Percentiles rank a stretch among this genome's conserved stretches.
Conservation (phyloP, 2,329 filamentous ascomycete species). For the Ophiostoma sp. region DNA sequence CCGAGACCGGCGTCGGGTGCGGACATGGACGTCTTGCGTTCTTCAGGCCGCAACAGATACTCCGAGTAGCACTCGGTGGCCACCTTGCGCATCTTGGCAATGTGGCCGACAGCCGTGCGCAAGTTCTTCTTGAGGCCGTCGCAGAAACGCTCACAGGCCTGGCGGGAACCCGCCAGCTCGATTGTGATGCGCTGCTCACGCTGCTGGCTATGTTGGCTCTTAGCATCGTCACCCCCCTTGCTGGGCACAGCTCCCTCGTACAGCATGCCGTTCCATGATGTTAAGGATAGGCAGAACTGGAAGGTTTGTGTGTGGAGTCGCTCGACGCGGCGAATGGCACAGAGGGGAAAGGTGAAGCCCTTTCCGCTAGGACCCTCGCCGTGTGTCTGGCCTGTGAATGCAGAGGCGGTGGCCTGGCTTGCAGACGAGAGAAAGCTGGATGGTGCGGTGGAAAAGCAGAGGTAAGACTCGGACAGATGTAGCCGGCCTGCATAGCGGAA, state of each 20-base stretch:
- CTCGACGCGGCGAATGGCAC: constrained; percentile 86
- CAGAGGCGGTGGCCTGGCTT: constrained; percentile 70
- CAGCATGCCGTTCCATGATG: constrained; percentile 80
- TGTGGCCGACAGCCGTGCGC: constrained; percentile 78
- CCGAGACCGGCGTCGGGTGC: constrained; percentile 91
- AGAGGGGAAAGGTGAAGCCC: constrained; percentile 91
- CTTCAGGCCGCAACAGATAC: constrained; percentile 63
- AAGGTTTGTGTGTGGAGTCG: constrained; percentile 88
- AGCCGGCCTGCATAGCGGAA: constrained; percentile 90
- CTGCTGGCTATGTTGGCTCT: constrained; percentile 30
- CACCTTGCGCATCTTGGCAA: constrained; percentile 76
- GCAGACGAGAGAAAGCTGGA: constrained; percentile 80
- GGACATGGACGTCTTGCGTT: constrained; percentile 56
- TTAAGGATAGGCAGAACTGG: constrained; percentile 85
- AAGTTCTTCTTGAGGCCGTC: constrained; percentile 90
- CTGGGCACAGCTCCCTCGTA: constrained; percentile 45
- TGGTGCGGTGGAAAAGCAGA: constrained; percentile 93
- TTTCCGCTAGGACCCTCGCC: constrained; percentile 89
- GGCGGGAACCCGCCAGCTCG: constrained; percentile 81
- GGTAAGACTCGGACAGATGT: constrained; percentile 87
- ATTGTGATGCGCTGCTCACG: constrained; percentile 82
- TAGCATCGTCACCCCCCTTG: constrained; percentile 31
- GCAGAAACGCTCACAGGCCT: constrained; percentile 90
- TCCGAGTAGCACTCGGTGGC: constrained; percentile 87
- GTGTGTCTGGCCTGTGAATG: constrained; percentile 88